Percentiles rank a stretch among this genome's conserved stretches.
Evolutionary conservation across 495 filamentous ascomycete genomes (phyloP).

Genomic region (Neurospora sp.): DNA sequence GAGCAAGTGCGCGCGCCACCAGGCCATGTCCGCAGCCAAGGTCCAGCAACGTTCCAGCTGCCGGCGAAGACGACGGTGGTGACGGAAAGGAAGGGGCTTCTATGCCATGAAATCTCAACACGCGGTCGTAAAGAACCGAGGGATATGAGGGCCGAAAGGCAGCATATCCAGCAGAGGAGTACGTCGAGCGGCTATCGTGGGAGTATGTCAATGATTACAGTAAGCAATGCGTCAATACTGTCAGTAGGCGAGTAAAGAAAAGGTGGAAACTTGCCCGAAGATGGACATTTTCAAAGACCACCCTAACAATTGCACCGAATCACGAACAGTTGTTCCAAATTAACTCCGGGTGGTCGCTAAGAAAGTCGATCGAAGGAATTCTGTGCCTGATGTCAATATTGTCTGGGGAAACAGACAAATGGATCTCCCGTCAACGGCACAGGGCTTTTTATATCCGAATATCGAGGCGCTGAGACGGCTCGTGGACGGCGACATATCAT

Average conservation of each 20-base stretch:
- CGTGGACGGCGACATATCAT: neutral
- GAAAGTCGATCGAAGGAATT: neutral
- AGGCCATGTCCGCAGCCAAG: slow-evolving; percentile 53
- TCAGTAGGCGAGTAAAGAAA: neutral
- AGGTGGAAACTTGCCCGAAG: neutral
- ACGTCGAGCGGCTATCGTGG: slow-evolving; percentile 27
- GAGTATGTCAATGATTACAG: neutral
- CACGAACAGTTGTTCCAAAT: neutral
- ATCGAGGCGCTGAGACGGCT: neutral
- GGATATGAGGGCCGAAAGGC: slow-evolving; percentile 55
- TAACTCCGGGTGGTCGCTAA: neutral
- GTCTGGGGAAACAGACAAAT: neutral
- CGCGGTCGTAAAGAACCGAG: slow-evolving; percentile 38
- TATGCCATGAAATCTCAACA: slow-evolving; percentile 45
- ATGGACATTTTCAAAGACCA: neutral
- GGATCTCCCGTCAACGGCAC: neutral
- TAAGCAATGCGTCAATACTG: neutral
- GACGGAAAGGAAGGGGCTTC: neutral
- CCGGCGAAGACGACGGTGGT: neutral
- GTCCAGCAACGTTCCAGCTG: slow-evolving; percentile 39
- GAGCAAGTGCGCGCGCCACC: slow-evolving; percentile 43
- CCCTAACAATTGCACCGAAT: neutral
- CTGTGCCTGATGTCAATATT: neutral
- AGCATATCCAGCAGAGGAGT: slow-evolving; percentile 47
- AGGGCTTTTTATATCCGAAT: neutral